A percentile compares a stretch with the other conserved stretches of the same genome.
Conservation (phyloP, 2,329 filamentous ascomycete genomes). For the Pseudogymnoascus sp. region DNA sequence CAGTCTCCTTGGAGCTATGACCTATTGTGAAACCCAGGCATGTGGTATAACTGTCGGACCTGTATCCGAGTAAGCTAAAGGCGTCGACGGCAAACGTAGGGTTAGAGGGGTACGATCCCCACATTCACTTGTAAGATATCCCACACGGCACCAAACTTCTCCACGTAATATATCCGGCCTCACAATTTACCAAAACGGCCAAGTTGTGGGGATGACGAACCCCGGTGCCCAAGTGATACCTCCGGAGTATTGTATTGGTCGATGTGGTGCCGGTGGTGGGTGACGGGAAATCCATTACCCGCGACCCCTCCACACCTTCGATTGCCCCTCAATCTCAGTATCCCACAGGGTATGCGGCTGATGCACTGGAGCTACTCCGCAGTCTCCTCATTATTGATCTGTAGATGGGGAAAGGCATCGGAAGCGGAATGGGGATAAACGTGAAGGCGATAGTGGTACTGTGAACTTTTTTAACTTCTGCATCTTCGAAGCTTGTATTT, state of each 20-base stretch:
- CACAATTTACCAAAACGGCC: background rate
- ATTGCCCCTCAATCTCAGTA: background rate
- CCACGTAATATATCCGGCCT: background rate
- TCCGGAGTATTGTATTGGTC: background rate
- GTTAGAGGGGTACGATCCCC: background rate
- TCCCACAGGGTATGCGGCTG: background rate
- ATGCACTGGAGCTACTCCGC: background rate
- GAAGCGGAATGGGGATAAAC: background rate
- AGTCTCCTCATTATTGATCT: background rate
- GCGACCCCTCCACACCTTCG: background rate
- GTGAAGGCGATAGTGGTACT: background rate
- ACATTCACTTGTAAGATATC: background rate
- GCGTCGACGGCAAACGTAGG: background rate
- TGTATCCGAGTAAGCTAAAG: background rate
- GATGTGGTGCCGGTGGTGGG: background rate
- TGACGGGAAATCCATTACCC: background rate
- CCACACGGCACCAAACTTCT: background rate
- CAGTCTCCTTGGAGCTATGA: background rate
- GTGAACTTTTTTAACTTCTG: background rate
- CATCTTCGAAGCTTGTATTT: background rate
- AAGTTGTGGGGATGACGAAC: conserved; percentile 3
- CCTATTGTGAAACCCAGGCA: background rate
- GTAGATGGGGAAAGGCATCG: background rate
- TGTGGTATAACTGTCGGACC: background rate
- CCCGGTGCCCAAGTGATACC: background rate